phyloP scores from a whole-genome alignment of 306 rosid genomes.

The Gleditsia sinensis region DNA sequence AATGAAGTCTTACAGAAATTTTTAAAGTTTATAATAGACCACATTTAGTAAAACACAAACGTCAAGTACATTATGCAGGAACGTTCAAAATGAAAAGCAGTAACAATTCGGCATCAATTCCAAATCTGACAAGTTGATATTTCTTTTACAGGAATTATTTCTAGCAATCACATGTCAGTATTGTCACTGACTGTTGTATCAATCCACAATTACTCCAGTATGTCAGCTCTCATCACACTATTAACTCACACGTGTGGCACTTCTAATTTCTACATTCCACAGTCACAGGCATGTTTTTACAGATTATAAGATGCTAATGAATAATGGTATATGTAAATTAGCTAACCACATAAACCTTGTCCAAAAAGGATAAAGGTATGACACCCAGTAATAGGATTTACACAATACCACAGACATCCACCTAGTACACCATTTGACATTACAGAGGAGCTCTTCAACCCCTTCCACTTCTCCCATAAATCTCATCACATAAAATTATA shows the following conservation, averaged over 20 bases:
- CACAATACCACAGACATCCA: neutral
- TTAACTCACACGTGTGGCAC: neutral
- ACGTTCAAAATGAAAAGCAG: neutral
- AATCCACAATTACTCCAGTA: neutral
- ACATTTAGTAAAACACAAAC: neutral
- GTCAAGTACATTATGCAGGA: neutral
- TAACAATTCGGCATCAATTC: too few relatives aligned
- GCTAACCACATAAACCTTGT: neutral
- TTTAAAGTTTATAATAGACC: neutral
- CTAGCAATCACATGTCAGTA: neutral
- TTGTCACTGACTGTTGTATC: neutral
- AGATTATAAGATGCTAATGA: neutral
- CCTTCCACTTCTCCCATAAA: neutral
- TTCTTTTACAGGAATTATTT: too few relatives aligned
- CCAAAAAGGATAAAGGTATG: neutral
- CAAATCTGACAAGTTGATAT: too few relatives aligned
- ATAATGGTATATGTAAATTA: constrained; percentile 1
- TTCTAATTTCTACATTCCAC: neutral
- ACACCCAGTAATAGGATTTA: neutral
- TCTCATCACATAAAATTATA: neutral
- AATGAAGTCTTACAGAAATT: neutral
- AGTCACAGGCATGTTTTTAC: constrained; percentile 1
- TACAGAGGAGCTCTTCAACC: neutral
- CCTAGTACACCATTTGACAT: neutral
- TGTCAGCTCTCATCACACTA: neutral